A percentile compares a stretch with the other conserved stretches of the same genome.
Conservation (phyloP, 2,329 filamentous ascomycete species). For the Pseudogymnoascus sp. region DNA sequence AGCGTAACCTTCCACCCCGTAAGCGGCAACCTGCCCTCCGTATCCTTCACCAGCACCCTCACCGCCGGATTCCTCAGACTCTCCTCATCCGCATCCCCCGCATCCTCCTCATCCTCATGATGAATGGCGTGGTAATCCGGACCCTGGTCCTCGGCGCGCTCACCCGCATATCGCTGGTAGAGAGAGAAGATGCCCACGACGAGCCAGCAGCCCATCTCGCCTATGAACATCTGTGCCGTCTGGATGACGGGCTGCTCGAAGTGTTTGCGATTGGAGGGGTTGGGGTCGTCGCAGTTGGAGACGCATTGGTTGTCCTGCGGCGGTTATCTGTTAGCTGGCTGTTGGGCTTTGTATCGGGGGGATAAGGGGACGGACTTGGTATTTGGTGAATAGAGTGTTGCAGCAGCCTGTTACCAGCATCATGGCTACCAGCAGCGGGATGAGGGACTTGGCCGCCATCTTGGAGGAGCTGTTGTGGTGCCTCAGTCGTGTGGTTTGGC, state of each 20-base stretch:
- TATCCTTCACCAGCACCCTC: conserved; percentile 44
- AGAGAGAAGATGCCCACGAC: conserved; percentile 66
- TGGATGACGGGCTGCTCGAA: conserved; percentile 97
- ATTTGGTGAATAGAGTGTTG: conserved; percentile 95
- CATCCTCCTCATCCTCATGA: conserved; percentile 22
- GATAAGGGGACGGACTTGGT: conserved; percentile 54
- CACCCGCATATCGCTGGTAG: conserved; percentile 48
- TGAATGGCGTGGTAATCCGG: conserved; percentile 59
- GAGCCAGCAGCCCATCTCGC: conserved; percentile 93
- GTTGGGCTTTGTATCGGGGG: background rate
- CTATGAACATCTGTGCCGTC: conserved; percentile 96
- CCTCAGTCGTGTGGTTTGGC: background rate
- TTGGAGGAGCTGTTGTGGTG: conserved; percentile 5
- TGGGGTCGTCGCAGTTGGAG: conserved; percentile 67
- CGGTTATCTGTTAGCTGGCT: conserved; percentile 16
- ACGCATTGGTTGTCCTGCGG: conserved; percentile 96
- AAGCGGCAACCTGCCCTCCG: conserved; percentile 52
- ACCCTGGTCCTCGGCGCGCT: conserved; percentile 34
- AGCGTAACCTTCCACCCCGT: conserved; percentile 63
- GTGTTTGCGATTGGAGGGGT: conserved; percentile 55
- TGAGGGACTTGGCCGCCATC: conserved; percentile 64
- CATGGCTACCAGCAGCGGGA: conserved; percentile 86
- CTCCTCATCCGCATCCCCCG: conserved; percentile 37
- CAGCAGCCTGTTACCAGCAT: conserved; percentile 95
- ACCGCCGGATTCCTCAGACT: conserved; percentile 38